Conservation (phyloP, 768 basidiomycete genomes). For the Boletus tylopilopsis region DNA sequence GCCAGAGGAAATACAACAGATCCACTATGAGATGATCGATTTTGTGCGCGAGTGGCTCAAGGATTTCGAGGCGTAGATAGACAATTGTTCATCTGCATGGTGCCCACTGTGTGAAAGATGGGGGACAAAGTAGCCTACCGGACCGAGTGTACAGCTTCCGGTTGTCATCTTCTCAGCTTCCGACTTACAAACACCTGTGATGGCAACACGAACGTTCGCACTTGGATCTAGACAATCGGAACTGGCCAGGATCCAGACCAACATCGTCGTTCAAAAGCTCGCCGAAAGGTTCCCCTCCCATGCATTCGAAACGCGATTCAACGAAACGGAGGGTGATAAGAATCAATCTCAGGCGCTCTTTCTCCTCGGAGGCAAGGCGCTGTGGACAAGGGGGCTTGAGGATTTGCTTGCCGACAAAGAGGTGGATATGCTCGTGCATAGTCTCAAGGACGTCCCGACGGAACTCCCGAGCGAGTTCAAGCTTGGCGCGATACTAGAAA, state of each 20-base stretch:
- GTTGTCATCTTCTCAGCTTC: too few species aligned
- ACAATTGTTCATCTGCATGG: neutral
- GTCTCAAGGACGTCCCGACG: conserved; percentile 92
- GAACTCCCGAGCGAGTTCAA: conserved; percentile 78
- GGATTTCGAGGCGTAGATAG: conserved; percentile 32
- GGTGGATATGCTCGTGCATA: conserved; percentile 92
- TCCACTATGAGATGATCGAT: conserved; percentile 75
- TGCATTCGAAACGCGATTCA: conserved; percentile 51
- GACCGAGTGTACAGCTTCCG: neutral
- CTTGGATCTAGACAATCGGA: conserved; percentile 86
- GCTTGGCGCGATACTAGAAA: conserved; percentile 77
- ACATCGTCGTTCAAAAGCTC: conserved; percentile 68
- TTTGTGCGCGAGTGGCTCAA: conserved; percentile 79
- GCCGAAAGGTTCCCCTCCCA: conserved; percentile 49
- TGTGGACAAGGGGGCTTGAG: conserved; percentile 98
- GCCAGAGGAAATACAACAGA: conserved; percentile 71
- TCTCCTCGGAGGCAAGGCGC: conserved; percentile 82
- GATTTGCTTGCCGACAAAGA: conserved; percentile 65
- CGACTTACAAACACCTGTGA: conserved; percentile 1
- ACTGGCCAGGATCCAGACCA: conserved; percentile 88
- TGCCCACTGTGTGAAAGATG: neutral
- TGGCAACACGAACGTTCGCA: conserved; percentile 44
- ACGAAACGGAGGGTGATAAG: conserved; percentile 80
- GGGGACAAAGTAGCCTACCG: too few species aligned
- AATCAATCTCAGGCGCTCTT: conserved; percentile 89